Percentiles rank a stretch among this genome's conserved stretches.
Conservation (phyloP, 768 basidiomycete species). For the Tricholomella constricta region DNA sequence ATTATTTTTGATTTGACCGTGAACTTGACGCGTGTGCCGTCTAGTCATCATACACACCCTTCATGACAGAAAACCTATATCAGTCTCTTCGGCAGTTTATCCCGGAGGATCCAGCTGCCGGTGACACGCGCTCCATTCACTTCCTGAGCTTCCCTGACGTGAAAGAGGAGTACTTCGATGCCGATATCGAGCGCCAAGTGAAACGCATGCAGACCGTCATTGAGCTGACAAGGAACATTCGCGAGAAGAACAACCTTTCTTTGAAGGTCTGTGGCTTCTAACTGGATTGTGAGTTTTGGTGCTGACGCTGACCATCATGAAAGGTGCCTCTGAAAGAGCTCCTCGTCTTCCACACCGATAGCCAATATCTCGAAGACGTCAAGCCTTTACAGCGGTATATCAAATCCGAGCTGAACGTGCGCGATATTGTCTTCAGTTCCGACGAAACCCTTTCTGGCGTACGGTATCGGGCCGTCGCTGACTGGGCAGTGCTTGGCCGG, state of each 20-base stretch:
- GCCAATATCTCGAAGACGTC: constrained; percentile 83
- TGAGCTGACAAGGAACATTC: constrained; percentile 84
- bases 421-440: constrained; percentile 84
- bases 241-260: constrained; percentile 83
- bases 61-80: constrained; percentile 96
- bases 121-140: constrained; percentile 91
- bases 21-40: constrained; percentile 1
- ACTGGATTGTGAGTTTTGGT: not conserved
- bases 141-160: constrained; percentile 93
- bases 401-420: constrained; percentile 93
- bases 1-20: not conserved
- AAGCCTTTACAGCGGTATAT: constrained; percentile 85
- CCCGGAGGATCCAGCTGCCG: constrained; percentile 66
- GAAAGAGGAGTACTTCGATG: constrained; percentile 94
- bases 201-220: constrained; percentile 95
- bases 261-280: constrained; percentile 69
- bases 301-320: constrained; percentile 5
- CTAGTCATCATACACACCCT: constrained; percentile 97
- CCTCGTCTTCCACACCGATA: constrained; percentile 88
- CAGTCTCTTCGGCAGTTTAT: constrained; percentile 87
- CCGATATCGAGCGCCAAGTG: constrained; percentile 90
- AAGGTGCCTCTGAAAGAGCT: constrained; percentile 93
- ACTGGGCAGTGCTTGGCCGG: constrained; percentile 92
- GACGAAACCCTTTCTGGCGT: constrained; percentile 87
- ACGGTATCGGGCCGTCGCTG: constrained; percentile 88